These are phyloP conservation scores for Guillardia theta DNA, from an alignment of 78 protist species.

Conservation along the genomic window DNA sequence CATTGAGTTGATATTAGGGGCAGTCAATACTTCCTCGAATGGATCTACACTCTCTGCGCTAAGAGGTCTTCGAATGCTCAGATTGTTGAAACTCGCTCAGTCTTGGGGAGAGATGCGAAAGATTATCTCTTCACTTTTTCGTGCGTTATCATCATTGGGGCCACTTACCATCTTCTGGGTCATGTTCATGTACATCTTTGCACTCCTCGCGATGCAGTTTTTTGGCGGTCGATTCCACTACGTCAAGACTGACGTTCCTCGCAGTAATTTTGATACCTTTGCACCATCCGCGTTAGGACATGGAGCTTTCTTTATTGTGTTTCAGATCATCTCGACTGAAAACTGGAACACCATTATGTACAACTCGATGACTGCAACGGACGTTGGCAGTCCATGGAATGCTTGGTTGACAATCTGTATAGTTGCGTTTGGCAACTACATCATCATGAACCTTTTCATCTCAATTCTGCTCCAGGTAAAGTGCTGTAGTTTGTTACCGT, in stretches of 20 bases:
- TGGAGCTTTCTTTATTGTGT: constrained; percentile 31
- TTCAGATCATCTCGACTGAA: constrained; percentile 60
- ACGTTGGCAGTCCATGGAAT: background rate
- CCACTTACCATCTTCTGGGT: constrained; percentile 17
- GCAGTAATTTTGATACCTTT: constrained; percentile 10
- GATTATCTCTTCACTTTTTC: background rate
- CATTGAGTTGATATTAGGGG: background rate
- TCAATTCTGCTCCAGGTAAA: constrained; percentile 51
- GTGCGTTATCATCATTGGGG: background rate
- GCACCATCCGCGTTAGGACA: background rate
- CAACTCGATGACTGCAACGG: background rate
- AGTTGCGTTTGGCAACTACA: constrained; percentile 46
- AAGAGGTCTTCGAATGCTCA: constrained; percentile 53
- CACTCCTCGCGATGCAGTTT: constrained; percentile 63
- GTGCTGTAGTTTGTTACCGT: too few species aligned
- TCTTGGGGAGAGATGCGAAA: background rate
- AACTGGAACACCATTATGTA: constrained; percentile 45
- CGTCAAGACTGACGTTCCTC: background rate
- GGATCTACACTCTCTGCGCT: constrained; percentile 23
- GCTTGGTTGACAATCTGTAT: background rate
- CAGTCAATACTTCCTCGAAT: background rate
- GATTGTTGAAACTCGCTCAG: constrained; percentile 45
- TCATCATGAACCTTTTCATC: constrained; percentile 72
- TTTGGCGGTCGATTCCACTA: constrained; percentile 39
- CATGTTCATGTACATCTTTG: constrained; percentile 50